Evolutionary conservation across 768 basidiomycete species (phyloP), one percentile per base, ranked within the genome.

Genomic region (Agaricus subrufescens): DNA sequence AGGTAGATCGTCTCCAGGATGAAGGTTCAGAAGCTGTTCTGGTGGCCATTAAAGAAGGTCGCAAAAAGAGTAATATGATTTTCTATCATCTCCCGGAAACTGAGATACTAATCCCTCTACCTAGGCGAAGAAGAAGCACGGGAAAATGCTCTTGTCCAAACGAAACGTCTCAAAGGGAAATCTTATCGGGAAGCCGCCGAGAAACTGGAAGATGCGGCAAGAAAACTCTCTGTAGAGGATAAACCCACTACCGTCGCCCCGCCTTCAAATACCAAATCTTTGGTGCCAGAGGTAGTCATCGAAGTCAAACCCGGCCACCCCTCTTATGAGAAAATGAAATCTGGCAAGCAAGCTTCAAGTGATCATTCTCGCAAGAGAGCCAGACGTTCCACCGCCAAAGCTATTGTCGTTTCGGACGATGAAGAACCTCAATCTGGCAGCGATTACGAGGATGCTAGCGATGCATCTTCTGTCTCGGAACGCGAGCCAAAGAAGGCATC

Each of bases 101-200:
- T 4, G 39, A 19, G 19, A 55, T 50, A 40, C 19, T 60, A 34
- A 43, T 53, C 46, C 19, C 46, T 46, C 50, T 56, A 54, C 61
- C 14, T 60, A 65, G 61, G 65, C 54, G 61, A 64, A 76, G 78
- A 81, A 55, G 80, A 83, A 50, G 78, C 81, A 8, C 76, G 72
- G 14, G 76, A 78, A 4, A 73, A 67, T 29, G 72, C 74, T 61
- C 75, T 62, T 62, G 74, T 52, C 65, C 77, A 56, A 68, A 73
- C 83, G 19, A 93, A 91, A 65, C 81, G 91, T 40, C 73, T 91
- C 47, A 88, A 84, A 66, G 91, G 91, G 39, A 86, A 84, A 65
- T 73, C 79, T 2, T 91, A 91, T 66, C 82, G 85, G 31, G 79
- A 86, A 3, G 84, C 83, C 27, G 78, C 70, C 1, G 77, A 75